Base-by-base conservation (phyloP, 176 grass and related monocot species). In the Aegilops bicornis region DNA sequence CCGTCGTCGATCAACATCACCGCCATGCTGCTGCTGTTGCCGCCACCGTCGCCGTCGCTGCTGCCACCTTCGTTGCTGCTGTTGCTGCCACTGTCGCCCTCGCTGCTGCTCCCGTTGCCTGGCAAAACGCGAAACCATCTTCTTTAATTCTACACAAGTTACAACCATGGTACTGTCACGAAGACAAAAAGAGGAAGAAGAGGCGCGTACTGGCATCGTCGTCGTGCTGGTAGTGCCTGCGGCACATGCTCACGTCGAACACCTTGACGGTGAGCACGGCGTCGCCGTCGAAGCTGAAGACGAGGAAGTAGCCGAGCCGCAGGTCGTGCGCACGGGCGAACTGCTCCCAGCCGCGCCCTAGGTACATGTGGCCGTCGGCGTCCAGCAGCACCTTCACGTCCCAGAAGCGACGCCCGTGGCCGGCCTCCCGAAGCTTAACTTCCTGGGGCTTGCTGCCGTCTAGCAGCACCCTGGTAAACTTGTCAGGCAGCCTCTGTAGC, bases 221-320 rank as follows among this genome's bases (percentile, higher is more conserved):
- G 20, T 42, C 29, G 14, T 67, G 17, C 20, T 29, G 25, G 79
- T 90, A 86, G 7, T 72, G 8, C 32, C 81, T 64, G 40, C 79
- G 52, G 88, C 84, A 86, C 50, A 74, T 83, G 79, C 30, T 86
- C 1, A 1, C n/a, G 31, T 86, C 88, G 84, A 86, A 90, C 39
- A 90, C 64, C 7, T 80, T 90, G 64, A 83, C 72, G 64, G 47
- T 13, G 84, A 86, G 74, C 54, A 24, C 56, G 8, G 6, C 32
- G 19, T 33, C 47, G 59, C 23, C 40, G 79, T 86, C 40, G 73
- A 56, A 90, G 73, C 40, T 66, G 79, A 90, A 90, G 31, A 90
- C 40, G 24, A 90, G 88, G 8, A 63, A n/a, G 73, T 82, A 31
- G 0, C 88, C 88, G 16, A 20, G 56, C 2, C 17, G 52, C 1